A percentile compares a stretch with the other conserved stretches of the same genome.
phyloP scores from a whole-genome alignment of 495 filamentous ascomycete genomes.

The Jackrogersella multiformis region DNA sequence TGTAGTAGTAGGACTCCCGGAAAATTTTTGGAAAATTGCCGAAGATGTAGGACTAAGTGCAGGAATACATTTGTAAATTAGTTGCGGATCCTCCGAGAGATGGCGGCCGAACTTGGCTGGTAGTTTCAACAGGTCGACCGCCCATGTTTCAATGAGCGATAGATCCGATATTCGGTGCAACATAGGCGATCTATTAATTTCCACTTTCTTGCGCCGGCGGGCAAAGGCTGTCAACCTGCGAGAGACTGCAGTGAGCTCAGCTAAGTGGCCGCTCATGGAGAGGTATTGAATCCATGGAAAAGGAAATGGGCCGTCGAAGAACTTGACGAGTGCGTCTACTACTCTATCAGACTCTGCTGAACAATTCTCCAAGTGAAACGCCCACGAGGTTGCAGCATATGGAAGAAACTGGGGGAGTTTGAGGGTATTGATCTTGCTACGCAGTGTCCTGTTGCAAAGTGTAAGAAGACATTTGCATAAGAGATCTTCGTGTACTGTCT shows the following conservation, averaged over 20 bases:
- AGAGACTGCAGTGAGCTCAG: not conserved
- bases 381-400: not conserved
- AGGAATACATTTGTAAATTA: not conserved
- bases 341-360: not conserved
- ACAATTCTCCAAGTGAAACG: not conserved
- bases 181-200: not conserved
- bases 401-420: not conserved
- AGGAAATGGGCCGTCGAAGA: not conserved
- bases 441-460: not conserved
- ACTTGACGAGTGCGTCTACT: not conserved
- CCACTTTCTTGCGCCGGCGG: not conserved
- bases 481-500: not conserved
- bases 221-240: not conserved
- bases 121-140: not conserved
- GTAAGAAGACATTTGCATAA: not conserved
- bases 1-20: not conserved
- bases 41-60: not conserved
- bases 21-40: not conserved
- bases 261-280: not conserved
- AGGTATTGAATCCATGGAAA: not conserved
- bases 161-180: not conserved
- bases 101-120: not conserved
- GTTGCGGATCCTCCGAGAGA: not conserved
- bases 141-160: not conserved
- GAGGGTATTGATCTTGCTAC: not conserved